Conservation (phyloP, 2,329 filamentous ascomycete species). For the Curvularia lunata region DNA sequence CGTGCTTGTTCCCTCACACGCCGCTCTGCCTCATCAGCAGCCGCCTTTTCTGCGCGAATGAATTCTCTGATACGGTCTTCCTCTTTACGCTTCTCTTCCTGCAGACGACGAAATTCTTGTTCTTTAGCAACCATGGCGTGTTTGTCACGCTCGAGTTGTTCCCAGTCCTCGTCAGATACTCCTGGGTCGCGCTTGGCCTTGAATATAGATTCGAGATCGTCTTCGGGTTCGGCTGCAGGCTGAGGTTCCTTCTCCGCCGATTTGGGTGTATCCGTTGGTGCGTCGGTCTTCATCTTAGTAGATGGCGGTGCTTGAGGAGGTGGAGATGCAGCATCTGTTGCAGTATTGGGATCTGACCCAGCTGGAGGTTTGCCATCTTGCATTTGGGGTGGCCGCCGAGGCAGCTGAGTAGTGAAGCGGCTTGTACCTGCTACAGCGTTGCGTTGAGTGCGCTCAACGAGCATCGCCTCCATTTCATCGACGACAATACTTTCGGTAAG, state of each 20-base stretch:
- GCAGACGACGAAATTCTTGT: conserved; percentile 47
- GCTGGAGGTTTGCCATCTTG: conserved; percentile 14
- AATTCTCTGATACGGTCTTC: conserved; percentile 22
- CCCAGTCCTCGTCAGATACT: conserved; percentile 67
- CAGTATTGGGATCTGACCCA: not conserved
- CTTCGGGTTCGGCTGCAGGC: conserved; percentile 3
- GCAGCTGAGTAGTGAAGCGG: conserved; percentile 15
- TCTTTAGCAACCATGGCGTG: conserved; percentile 39
- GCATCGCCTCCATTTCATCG: conserved; percentile 38
- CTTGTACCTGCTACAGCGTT: conserved; percentile 28
- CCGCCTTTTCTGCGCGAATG: conserved; percentile 39
- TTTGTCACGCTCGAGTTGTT: conserved; percentile 62
- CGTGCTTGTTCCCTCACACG: conserved; percentile 27
- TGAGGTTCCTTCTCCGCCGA: not conserved
- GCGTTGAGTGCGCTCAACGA: conserved; percentile 41
- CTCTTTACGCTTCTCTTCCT: conserved; percentile 30
- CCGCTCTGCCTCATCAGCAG: conserved; percentile 34
- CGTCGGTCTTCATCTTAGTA: not conserved
- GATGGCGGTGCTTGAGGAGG: conserved; percentile 3
- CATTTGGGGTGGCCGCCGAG: conserved; percentile 1
- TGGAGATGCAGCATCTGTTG: not conserved
- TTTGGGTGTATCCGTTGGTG: conserved; percentile 12
- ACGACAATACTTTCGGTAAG: conserved; percentile 38
- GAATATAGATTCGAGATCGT: conserved; percentile 1
- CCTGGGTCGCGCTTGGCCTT: conserved; percentile 42